Evolutionary conservation across 2,329 filamentous ascomycete species (phyloP).

Genomic region (Ceratocystis albifundus): DNA sequence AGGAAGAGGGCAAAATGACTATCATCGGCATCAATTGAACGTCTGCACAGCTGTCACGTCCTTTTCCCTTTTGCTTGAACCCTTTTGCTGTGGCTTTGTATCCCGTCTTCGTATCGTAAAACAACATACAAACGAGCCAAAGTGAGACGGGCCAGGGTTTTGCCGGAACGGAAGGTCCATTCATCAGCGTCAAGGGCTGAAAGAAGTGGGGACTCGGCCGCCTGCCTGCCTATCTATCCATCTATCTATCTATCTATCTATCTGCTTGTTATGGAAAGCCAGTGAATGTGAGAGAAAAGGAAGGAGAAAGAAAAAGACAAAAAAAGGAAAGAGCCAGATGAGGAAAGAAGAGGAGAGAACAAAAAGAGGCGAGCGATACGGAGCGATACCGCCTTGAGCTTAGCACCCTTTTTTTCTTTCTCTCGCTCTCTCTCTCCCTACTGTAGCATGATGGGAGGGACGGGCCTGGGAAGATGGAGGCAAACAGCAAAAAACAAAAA

Average conservation of each 20-base stretch:
- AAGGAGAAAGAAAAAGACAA: background rate
- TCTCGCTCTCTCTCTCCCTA: background rate
- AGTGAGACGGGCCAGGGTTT: background rate
- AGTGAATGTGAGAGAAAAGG: background rate
- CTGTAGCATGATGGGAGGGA: background rate
- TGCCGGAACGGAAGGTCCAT: background rate
- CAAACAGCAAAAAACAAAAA: background rate
- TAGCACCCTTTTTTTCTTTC: slow-evolving; percentile 6
- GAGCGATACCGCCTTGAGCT: background rate
- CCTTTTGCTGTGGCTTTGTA: background rate
- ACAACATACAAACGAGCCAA: background rate
- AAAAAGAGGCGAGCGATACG: background rate
- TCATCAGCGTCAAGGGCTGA: background rate
- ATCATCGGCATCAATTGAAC: background rate
- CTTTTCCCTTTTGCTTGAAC: no score
- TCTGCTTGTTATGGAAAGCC: background rate
- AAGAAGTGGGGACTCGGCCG: background rate
- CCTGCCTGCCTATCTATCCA: no score
- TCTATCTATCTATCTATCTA: no score
- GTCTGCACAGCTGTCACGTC: background rate
- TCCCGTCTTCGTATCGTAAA: background rate
- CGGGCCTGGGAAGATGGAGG: background rate
- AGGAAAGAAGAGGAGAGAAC: background rate
- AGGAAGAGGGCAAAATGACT: background rate
- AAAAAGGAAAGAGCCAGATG: background rate